Evolutionary conservation across 2,329 filamentous ascomycete genomes (phyloP).

Genomic region (Trichoderma sp.): DNA sequence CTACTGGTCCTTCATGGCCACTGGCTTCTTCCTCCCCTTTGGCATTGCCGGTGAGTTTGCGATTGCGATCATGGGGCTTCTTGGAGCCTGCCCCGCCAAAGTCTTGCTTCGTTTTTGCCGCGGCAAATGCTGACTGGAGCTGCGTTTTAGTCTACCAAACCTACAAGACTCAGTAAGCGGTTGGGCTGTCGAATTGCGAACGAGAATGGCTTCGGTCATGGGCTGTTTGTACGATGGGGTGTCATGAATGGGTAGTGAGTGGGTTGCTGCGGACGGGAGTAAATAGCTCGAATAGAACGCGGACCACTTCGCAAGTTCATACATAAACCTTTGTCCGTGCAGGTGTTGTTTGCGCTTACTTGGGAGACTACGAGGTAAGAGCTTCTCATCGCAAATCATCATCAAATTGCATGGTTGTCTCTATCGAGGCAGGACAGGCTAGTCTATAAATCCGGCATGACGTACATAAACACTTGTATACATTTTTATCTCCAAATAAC

Average conservation of each 20-base stretch:
- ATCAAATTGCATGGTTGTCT: neutral
- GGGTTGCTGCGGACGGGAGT: slow-evolving; percentile 37
- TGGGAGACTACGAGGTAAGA: neutral
- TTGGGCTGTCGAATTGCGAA: slow-evolving; percentile 18
- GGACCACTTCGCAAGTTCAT: slow-evolving; percentile 35
- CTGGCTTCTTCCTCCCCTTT: slow-evolving; percentile 64
- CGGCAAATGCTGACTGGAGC: slow-evolving; percentile 4
- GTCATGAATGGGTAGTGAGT: slow-evolving; percentile 24
- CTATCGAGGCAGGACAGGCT: neutral
- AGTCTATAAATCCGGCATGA: slow-evolving; percentile 14
- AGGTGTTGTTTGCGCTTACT: neutral
- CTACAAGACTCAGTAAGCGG: slow-evolving; percentile 45
- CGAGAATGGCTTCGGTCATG: neutral
- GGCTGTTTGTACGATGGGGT: slow-evolving; percentile 29
- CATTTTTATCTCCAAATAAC: slow-evolving; percentile 23
- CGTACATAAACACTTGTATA: slow-evolving; percentile 16
- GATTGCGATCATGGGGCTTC: too few relatives aligned
- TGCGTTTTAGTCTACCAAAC: slow-evolving; percentile 51
- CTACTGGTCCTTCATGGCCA: slow-evolving; percentile 73
- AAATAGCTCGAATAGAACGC: slow-evolving; percentile 41
- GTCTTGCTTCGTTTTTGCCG: slow-evolving; percentile 6
- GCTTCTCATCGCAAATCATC: slow-evolving; percentile 27
- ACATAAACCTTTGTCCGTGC: slow-evolving; percentile 37
- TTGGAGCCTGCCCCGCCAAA: slow-evolving; percentile 28
- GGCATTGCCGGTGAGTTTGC: slow-evolving; percentile 59